Percentiles rank a stretch among this genome's conserved stretches.
These are phyloP conservation scores for Flaveria brownii DNA, from an alignment of 129 eudicot species.

Conservation along the genomic window DNA sequence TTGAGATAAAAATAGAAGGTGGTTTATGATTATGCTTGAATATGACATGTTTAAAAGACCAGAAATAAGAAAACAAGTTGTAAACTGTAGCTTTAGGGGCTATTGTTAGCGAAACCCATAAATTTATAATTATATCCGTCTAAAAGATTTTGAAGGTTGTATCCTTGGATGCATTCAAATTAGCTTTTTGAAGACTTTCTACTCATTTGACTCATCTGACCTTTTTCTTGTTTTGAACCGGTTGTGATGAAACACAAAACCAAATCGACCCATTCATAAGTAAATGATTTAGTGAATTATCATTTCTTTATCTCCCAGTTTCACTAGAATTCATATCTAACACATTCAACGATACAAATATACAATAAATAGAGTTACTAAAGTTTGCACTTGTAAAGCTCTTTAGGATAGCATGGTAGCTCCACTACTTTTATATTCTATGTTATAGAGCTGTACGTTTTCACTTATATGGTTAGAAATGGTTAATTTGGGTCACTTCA, in stretches of 20 bases:
- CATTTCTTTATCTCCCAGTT: background rate
- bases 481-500: background rate
- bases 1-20: background rate
- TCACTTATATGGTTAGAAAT: background rate
- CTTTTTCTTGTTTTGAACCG: background rate
- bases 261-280: background rate
- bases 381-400: background rate
- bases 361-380: background rate
- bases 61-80: background rate
- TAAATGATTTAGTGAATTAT: background rate
- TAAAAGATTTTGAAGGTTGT: background rate
- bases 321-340: slow-evolving; percentile 11
- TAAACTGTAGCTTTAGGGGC: background rate
- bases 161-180: background rate
- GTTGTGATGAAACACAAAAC: background rate
- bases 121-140: background rate
- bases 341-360: background rate
- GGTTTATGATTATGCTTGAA: background rate
- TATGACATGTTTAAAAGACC: too few species aligned
- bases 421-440: background rate
- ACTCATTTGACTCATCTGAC: background rate
- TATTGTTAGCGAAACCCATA: background rate
- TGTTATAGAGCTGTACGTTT: background rate
- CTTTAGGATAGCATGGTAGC: background rate
- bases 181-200: background rate